Evolutionary conservation across 441 rosid species (phyloP), one percentile per base, ranked within the genome.

Genomic region (Populus tomentosa): DNA sequence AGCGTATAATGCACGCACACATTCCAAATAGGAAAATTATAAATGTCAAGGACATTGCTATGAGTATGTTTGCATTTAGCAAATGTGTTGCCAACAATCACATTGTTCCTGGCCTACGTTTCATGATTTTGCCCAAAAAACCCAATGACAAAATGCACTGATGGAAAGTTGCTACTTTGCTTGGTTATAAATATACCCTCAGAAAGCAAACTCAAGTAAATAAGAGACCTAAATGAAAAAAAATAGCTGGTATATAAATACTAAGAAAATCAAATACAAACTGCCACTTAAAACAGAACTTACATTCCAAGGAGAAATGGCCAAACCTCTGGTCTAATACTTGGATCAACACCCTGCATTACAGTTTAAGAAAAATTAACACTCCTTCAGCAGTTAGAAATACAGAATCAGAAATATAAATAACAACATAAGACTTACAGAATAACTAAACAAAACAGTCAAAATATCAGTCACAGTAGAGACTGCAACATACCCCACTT

Each of bases 241-340:
- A 28, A 1, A 28, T 28, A 28, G 30, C 30, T 2, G 10, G n/a
- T 9, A 68, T 16, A 2, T 35, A 68, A 9, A 30, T 32, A 20
- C 42, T n/a, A 68, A 9, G 38, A 68, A 16, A 8, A 23, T 14
- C 21, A 16, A 32, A 16, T 16, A 9, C 0, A 10, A 53, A 21
- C 6, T 6, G 14, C 1, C 28, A 26, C 3, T 1, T 7, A 16
- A 9, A 5, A 14, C 11, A 30, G 7, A 7, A 23, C 95, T 90
- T 89, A 94, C 98, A 94, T 85, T 82, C 95, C 98, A 70, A 94
- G 98, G 79, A 94, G 95, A 80, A 93, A 94, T n/a, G 97, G 98
- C 97, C 97, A 94, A 80, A 93, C 98, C 84, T 93, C 91, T 56
- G 88, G 87, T 83, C 98, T 91, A 67, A 94, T 89, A 84, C 90